phyloP scores from a whole-genome alignment of 352 stramenopile species.

The Saprolegnia parasitica region DNA sequence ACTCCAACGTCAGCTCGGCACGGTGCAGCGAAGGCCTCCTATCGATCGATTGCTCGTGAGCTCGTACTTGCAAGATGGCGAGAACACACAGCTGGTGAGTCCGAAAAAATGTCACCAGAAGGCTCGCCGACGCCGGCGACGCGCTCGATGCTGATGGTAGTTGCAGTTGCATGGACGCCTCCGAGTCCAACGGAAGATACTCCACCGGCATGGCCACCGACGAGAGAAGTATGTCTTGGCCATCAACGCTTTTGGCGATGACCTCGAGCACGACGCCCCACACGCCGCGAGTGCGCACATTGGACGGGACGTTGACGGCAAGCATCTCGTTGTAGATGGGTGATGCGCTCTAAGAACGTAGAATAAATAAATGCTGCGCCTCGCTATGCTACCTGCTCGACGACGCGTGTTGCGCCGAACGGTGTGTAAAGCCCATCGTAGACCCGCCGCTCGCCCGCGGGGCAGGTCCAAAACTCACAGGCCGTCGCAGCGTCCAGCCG shows the following conservation, averaged over 20 bases:
- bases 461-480: slow-evolving; percentile 15
- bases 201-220: neutral
- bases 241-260: slow-evolving; percentile 31
- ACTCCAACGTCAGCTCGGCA: slow-evolving; percentile 17
- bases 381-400: slow-evolving; percentile 31
- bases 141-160: neutral
- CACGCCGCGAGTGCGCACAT: slow-evolving; percentile 32
- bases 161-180: neutral
- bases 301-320: slow-evolving; percentile 44
- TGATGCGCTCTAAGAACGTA: slow-evolving; percentile 21
- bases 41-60: neutral
- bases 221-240: neutral
- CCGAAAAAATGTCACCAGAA: slow-evolving; percentile 22
- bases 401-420: slow-evolving; percentile 59
- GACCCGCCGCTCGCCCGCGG: slow-evolving; percentile 26
- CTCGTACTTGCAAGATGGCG: neutral
- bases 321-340: slow-evolving; percentile 69
- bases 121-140: neutral
- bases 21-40: slow-evolving; percentile 1
- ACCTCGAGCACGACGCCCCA: slow-evolving; percentile 52
- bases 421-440: slow-evolving; percentile 54
- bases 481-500: slow-evolving; percentile 1
- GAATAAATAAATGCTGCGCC: neutral
- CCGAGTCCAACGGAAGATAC: neutral
- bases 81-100: neutral